phyloP scores from a whole-genome alignment of 164 flowering plant species.

The Stephania japonica region DNA sequence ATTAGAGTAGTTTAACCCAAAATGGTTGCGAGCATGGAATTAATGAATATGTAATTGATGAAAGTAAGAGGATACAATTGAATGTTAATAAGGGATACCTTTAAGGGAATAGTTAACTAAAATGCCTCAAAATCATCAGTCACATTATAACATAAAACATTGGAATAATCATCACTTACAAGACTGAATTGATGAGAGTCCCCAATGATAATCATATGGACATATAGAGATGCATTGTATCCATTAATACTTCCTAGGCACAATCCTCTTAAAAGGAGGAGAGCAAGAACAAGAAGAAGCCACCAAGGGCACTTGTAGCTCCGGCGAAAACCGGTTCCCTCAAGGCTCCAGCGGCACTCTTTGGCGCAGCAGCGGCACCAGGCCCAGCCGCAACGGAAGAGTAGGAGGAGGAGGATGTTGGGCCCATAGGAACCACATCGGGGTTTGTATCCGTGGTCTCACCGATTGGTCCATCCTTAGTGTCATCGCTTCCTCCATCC shows the following conservation, averaged over 20 bases:
- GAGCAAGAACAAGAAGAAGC: background rate
- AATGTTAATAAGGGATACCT: no score
- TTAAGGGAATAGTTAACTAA: no score
- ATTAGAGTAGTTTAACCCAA: no score
- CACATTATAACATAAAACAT: no score
- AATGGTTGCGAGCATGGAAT: no score
- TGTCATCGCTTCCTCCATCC: no score
- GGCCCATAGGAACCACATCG: background rate
- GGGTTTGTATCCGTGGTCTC: background rate
- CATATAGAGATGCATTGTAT: background rate
- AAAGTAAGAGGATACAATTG: no score
- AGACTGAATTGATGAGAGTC: background rate
- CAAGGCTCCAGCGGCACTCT: background rate
- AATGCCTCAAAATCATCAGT: no score
- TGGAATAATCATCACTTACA: background rate
- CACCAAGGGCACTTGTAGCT: no score
- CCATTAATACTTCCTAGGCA: background rate
- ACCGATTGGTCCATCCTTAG: background rate
- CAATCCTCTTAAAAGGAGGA: background rate
- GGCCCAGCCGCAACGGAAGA: no score
- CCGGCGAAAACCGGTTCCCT: background rate
- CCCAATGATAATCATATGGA: background rate
- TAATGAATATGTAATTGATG: no score
- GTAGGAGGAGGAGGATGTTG: background rate
- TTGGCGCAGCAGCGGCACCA: background rate